A percentile compares a stretch with the other conserved stretches of the same genome.
Evolutionary conservation across 2,329 filamentous ascomycete species (phyloP).

Genomic region (Aureobasidium uvarum): DNA sequence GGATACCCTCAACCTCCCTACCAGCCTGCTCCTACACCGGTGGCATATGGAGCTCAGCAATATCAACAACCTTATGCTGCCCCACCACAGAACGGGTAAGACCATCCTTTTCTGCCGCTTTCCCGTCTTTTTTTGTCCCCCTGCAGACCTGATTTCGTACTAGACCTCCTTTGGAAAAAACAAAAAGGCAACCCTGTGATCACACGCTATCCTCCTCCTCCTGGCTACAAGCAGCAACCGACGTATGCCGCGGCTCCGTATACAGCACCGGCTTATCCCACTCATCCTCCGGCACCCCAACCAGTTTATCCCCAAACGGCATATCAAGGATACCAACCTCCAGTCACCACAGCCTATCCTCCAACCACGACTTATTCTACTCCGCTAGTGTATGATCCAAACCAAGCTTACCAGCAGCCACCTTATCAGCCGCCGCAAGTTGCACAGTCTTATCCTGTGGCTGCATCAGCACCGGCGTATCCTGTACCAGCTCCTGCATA

Average conservation of each 20-base stretch:
- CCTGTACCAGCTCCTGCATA: conserved; percentile 3
- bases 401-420: conserved; percentile 29
- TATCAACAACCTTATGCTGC: conserved; percentile 32
- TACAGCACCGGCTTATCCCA: conserved; percentile 13
- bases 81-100: conserved; percentile 20
- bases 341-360: conserved; percentile 4
- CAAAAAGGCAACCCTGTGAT: conserved; percentile 50
- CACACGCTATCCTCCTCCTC: conserved; percentile 51
- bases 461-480: conserved; percentile 3
- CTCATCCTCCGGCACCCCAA: conserved; percentile 6
- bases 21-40: conserved; percentile 29
- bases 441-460: not conserved
- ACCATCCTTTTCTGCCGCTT: not conserved
- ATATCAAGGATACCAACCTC: conserved; percentile 33
- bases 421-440: conserved; percentile 13
- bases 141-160: conserved; percentile 28
- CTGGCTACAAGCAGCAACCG: conserved; percentile 30
- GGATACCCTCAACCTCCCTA: conserved; percentile 36
- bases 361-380: conserved; percentile 14
- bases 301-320: conserved; percentile 28
- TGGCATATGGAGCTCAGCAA: conserved; percentile 31
- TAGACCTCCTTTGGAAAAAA: conserved; percentile 42
- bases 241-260: conserved; percentile 23
- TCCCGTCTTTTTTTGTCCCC: not conserved
- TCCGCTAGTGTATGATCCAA: conserved; percentile 20